These are phyloP conservation scores for Globisporangium okanoganense DNA, from an alignment of 352 stramenopile genomes.

Conservation along the genomic window DNA sequence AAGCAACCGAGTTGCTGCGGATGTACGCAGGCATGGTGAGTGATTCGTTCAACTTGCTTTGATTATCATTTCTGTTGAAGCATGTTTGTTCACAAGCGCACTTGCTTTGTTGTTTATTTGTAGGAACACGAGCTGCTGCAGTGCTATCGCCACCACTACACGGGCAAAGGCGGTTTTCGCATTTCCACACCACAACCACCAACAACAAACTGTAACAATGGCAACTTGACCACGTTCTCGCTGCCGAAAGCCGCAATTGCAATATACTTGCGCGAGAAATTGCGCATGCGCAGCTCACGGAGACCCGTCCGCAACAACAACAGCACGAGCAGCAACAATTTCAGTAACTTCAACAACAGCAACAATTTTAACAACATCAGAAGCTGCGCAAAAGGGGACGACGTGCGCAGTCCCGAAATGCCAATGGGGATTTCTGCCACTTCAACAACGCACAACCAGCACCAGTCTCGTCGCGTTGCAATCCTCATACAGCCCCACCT, in stretches of 20 bases:
- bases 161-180: constrained; percentile 38
- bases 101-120: background rate
- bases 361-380: background rate
- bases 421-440: constrained; percentile 13
- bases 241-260: constrained; percentile 52
- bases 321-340: background rate
- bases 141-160: constrained; percentile 68
- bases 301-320: background rate
- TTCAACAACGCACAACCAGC: background rate
- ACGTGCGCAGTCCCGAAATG: constrained; percentile 33
- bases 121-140: constrained; percentile 57
- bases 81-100: background rate
- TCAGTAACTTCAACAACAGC: too few species aligned
- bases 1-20: constrained; percentile 35
- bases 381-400: constrained; percentile 38
- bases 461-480: background rate
- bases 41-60: background rate
- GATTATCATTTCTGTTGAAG: too few species aligned
- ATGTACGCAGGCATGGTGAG: constrained; percentile 47
- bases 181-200: constrained; percentile 15
- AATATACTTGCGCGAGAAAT: constrained; percentile 47
- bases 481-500: background rate
- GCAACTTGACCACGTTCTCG: constrained; percentile 29
- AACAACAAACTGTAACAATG: constrained; percentile 14
- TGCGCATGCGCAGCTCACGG: constrained; percentile 25